Evolutionary conservation across 2,329 filamentous ascomycete genomes (phyloP).

Genomic region (Cladophialophora chaetospira): DNA sequence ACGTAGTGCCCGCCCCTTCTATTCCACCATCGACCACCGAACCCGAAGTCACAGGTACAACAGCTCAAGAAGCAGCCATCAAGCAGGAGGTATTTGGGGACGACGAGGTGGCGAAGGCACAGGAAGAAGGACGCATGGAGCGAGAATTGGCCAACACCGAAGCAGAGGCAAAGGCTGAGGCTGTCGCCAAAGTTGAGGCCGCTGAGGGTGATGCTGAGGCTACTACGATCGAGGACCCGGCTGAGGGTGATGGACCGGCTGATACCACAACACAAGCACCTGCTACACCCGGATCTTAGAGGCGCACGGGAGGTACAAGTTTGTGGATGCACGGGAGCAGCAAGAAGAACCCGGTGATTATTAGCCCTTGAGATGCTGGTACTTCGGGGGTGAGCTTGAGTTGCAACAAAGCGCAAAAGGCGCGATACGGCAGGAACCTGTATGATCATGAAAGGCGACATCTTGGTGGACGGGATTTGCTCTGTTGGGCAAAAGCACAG

Average conservation of each 20-base stretch:
- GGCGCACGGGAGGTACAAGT: background rate
- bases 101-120: constrained; percentile 34
- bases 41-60: constrained; percentile 12
- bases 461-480: background rate
- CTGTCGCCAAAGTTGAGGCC: constrained; percentile 15
- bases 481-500: background rate
- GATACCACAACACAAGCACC: background rate
- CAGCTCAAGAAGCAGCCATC: constrained; percentile 25
- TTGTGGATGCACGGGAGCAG: background rate
- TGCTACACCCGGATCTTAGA: background rate
- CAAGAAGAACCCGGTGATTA: background rate
- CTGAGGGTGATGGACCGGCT: background rate
- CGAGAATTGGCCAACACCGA: constrained; percentile 36
- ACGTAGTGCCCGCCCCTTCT: constrained; percentile 10
- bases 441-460: background rate
- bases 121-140: constrained; percentile 38
- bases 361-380: background rate
- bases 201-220: constrained; percentile 4
- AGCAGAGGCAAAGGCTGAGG: constrained; percentile 36
- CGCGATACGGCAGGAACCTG: background rate
- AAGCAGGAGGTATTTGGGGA: constrained; percentile 33
- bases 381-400: background rate
- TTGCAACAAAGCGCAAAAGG: background rate
- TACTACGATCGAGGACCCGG: background rate
- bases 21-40: constrained; percentile 7